Conservation (phyloP, 352 stramenopile species). For the Halophytophthora polymorphica region DNA sequence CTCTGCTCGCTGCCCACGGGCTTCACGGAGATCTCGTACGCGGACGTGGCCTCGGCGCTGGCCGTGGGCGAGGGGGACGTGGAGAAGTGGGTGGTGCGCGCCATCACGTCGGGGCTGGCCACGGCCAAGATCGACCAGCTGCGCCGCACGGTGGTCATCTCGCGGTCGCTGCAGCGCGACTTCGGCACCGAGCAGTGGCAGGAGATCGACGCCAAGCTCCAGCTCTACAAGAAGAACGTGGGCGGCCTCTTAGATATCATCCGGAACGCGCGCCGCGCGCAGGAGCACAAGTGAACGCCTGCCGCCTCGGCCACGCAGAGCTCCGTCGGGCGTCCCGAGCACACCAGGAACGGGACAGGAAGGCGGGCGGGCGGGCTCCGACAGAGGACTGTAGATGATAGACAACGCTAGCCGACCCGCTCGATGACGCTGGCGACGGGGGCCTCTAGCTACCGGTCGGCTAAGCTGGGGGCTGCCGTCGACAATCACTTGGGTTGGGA, state of each 20-base stretch:
- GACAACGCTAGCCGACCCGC: too few species aligned
- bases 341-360: too few species aligned
- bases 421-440: too few species aligned
- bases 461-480: too few species aligned
- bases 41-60: conserved; percentile 78
- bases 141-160: conserved; percentile 87
- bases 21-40: conserved; percentile 91
- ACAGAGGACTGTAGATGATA: too few species aligned
- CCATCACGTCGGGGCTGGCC: conserved; percentile 89
- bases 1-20: conserved; percentile 88
- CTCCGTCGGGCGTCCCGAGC: too few species aligned
- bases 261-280: conserved; percentile 61
- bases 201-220: conserved; percentile 83
- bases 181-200: conserved; percentile 91
- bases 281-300: conserved; percentile 52
- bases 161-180: conserved; percentile 61
- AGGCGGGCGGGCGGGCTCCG: too few species aligned
- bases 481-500: too few species aligned
- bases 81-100: conserved; percentile 93
- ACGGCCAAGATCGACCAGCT: conserved; percentile 95
- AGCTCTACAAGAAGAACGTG: conserved; percentile 93
- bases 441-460: too few species aligned
- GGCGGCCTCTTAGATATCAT: conserved; percentile 85
- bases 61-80: conserved; percentile 84
- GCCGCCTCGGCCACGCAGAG: conserved; percentile 6